Percentiles rank a stretch among this genome's conserved stretches.
Conservation (phyloP, 1,139 yeast genomes). For the Geotrichum candidum region DNA sequence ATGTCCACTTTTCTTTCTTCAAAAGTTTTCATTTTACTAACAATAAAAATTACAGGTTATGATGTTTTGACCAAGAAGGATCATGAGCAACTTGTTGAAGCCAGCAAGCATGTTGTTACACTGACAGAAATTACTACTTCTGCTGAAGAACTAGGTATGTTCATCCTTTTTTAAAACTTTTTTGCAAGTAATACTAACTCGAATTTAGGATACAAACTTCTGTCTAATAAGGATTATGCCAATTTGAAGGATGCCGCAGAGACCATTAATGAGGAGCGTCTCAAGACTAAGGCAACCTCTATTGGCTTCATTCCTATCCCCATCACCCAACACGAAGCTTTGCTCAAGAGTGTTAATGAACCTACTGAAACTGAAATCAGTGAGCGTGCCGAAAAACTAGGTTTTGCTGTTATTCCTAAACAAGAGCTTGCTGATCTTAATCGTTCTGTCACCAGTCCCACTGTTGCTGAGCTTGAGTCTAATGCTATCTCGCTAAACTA, state of each 20-base stretch:
- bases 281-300: conserved; percentile 19
- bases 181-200: neutral
- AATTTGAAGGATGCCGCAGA: conserved; percentile 10
- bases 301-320: conserved; percentile 43
- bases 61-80: conserved; percentile 34
- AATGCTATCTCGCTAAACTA: conserved; percentile 18
- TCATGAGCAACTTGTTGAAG: conserved; percentile 19
- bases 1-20: neutral
- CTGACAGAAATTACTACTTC: conserved; percentile 28
- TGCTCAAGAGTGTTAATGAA: conserved; percentile 23
- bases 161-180: neutral
- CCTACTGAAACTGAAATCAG: conserved; percentile 28
- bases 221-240: conserved; percentile 7
- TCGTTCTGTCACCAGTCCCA: conserved; percentile 21
- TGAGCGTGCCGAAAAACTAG: conserved; percentile 34
- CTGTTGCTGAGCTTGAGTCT: conserved; percentile 20
- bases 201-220: conserved; percentile 1
- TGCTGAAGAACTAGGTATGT: conserved; percentile 32
- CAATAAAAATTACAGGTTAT: conserved; percentile 24
- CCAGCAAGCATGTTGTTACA: conserved; percentile 19
- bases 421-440: conserved; percentile 6
- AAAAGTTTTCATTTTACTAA: neutral
- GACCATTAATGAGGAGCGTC: conserved; percentile 3
- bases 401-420: conserved; percentile 26
- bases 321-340: conserved; percentile 26